A percentile compares a stretch with the other conserved stretches of the same genome.
phyloP scores from a whole-genome alignment of 345 rosid genomes.

The Salix viminalis region DNA sequence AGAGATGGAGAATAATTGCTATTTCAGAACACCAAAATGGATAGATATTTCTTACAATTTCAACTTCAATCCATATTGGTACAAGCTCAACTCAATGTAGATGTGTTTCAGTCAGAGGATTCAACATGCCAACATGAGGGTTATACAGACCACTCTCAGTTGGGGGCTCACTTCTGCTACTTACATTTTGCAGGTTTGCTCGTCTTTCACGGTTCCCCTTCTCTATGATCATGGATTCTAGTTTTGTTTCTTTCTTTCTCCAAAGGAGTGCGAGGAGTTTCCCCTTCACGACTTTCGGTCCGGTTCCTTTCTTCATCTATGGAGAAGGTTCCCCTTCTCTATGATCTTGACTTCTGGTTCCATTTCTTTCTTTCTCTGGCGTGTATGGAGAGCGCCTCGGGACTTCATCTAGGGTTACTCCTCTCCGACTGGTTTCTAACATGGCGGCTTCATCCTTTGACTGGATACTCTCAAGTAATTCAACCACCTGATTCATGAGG shows the following conservation, averaged over 20 bases:
- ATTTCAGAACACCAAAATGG: constrained; percentile 18
- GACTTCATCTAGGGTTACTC: constrained; percentile 54
- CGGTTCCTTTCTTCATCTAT: neutral
- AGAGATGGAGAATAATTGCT: neutral
- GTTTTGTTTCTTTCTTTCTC: neutral
- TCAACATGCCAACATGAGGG: constrained; percentile 18
- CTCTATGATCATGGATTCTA: constrained; percentile 4
- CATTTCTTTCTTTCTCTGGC: constrained; percentile 19
- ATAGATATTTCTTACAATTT: constrained; percentile 23
- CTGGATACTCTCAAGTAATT: constrained; percentile 59
- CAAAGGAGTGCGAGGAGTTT: neutral
- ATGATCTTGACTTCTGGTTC: constrained; percentile 2
- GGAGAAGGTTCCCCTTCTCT: neutral
- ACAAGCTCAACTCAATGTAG: constrained; percentile 21
- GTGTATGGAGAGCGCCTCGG: constrained; percentile 17
- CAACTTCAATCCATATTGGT: constrained; percentile 18
- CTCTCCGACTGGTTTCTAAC: constrained; percentile 35
- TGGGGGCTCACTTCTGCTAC: constrained; percentile 49
- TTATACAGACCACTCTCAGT: constrained; percentile 9
- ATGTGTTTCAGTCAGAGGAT: constrained; percentile 17
- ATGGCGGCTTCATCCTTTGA: constrained; percentile 41
- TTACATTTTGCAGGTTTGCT: constrained; percentile 38
- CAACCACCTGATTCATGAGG: constrained; percentile 77
- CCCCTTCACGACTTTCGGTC: neutral
- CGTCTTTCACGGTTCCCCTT: constrained; percentile 16